Conservation (phyloP, 108 stramenopile species). For the Cyclotella sp. region DNA sequence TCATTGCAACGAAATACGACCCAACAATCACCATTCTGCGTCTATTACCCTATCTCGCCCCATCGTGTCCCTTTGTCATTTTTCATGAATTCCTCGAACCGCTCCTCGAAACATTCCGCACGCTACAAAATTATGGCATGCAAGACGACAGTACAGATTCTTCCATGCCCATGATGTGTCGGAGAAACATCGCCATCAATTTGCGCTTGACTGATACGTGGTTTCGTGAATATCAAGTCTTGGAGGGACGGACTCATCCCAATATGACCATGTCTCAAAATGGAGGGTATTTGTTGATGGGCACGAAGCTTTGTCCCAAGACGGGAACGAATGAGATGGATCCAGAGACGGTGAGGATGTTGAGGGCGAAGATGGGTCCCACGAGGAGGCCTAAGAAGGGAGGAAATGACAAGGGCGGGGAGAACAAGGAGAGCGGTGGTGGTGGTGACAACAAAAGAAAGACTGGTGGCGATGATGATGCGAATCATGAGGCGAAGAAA, state of each 20-base stretch:
- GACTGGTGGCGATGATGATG: background rate
- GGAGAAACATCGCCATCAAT: constrained; percentile 77
- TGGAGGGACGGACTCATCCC: constrained; percentile 90
- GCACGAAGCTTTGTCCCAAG: constrained; percentile 82
- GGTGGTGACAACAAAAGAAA: constrained; percentile 12
- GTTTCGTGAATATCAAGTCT: constrained; percentile 91
- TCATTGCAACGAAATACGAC: constrained; percentile 78
- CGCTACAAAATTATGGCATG: constrained; percentile 61
- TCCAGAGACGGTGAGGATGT: constrained; percentile 59
- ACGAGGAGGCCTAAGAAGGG: constrained; percentile 61
- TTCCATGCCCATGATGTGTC: constrained; percentile 30
- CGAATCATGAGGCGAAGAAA: constrained; percentile 13
- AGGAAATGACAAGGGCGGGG: constrained; percentile 20
- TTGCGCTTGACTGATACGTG: constrained; percentile 86
- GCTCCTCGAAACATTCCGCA: constrained; percentile 75
- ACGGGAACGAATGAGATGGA: constrained; percentile 82
- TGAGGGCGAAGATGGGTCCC: constrained; percentile 55
- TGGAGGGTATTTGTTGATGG: constrained; percentile 88
- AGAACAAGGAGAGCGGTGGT: constrained; percentile 1
- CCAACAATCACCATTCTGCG: constrained; percentile 67
- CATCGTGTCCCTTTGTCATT: constrained; percentile 88
- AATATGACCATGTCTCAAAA: constrained; percentile 91
- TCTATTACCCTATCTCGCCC: constrained; percentile 76
- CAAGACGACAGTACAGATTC: constrained; percentile 3
- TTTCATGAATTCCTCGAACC: constrained; percentile 90